Percentiles rank a stretch among this genome's conserved stretches.
Evolutionary conservation across 441 rosid genomes (phyloP).

Genomic region (Dalechampia spathulata): DNA sequence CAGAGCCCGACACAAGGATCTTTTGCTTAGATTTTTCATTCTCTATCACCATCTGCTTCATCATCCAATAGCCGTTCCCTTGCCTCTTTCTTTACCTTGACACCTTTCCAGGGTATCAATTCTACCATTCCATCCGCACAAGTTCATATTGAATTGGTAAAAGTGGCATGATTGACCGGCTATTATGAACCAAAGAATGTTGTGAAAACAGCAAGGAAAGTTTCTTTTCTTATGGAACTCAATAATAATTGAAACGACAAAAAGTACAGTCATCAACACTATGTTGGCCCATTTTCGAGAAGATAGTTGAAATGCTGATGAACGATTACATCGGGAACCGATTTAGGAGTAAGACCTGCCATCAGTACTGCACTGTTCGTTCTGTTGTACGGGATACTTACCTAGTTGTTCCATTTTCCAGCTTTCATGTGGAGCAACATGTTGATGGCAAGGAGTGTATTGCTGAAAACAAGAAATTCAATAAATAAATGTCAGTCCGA

Average conservation of each 20-base stretch:
- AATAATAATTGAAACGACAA: constrained; percentile 12
- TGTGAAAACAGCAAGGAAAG: constrained; percentile 20
- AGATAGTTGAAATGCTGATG: constrained; percentile 25
- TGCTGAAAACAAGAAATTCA: constrained; percentile 36
- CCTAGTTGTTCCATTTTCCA: constrained; percentile 77
- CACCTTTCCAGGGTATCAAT: too few relatives aligned
- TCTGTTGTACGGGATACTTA: constrained; percentile 36
- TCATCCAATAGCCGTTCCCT: too few relatives aligned
- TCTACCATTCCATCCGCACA: too few relatives aligned
- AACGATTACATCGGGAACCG: constrained; percentile 31
- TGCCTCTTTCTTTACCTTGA: too few relatives aligned
- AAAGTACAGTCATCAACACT: constrained; percentile 21
- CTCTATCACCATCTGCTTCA: too few relatives aligned
- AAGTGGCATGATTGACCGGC: constrained; percentile 23
- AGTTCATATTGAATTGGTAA: too few relatives aligned
- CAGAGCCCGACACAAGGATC: too few relatives aligned
- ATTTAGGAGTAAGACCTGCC: constrained; percentile 30
- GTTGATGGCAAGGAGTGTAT: constrained; percentile 60
- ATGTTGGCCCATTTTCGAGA: constrained; percentile 21
- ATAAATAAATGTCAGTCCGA: too few relatives aligned
- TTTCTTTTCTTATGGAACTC: constrained; percentile 7
- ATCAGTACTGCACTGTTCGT: constrained; percentile 28
- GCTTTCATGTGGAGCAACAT: constrained; percentile 78
- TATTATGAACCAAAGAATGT: constrained; percentile 14
- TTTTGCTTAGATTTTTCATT: too few relatives aligned